phyloP scores from a whole-genome alignment of 148 eudicot species.

The Polygonum aviculare region DNA sequence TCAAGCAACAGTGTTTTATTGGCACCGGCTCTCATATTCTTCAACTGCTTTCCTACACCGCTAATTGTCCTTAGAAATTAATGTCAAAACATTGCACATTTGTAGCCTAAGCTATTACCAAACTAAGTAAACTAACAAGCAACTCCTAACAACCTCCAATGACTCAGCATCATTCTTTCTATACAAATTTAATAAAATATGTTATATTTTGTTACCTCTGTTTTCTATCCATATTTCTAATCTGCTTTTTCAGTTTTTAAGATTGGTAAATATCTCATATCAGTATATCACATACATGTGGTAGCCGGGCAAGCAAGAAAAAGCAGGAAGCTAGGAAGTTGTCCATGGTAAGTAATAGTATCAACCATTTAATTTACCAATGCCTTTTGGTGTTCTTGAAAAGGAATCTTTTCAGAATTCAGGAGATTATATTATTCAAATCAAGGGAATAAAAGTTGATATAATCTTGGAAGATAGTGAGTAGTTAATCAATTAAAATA shows the following conservation, averaged over 20 bases:
- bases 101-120: no score
- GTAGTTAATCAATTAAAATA: not conserved
- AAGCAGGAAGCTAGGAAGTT: not conserved
- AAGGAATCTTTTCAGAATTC: conserved; percentile 2
- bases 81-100: no score
- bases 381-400: not conserved
- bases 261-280: not conserved
- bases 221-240: not conserved
- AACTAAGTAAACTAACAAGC: no score
- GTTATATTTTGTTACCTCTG: not conserved
- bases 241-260: not conserved
- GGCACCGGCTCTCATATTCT: not conserved
- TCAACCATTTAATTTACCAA: not conserved
- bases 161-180: no score
- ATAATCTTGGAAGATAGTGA: conserved; percentile 6
- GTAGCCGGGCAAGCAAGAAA: not conserved
- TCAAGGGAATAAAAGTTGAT: not conserved
- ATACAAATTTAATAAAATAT: no score
- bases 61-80: no score
- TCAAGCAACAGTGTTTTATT: not conserved
- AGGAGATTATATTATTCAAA: not conserved
- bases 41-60: no score
- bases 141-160: no score
- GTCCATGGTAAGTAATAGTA: not conserved
- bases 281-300: not conserved